These are phyloP conservation scores for Ascomycota sp. DNA, from an alignment of 2,329 filamentous ascomycete genomes.

Conservation along the genomic window DNA sequence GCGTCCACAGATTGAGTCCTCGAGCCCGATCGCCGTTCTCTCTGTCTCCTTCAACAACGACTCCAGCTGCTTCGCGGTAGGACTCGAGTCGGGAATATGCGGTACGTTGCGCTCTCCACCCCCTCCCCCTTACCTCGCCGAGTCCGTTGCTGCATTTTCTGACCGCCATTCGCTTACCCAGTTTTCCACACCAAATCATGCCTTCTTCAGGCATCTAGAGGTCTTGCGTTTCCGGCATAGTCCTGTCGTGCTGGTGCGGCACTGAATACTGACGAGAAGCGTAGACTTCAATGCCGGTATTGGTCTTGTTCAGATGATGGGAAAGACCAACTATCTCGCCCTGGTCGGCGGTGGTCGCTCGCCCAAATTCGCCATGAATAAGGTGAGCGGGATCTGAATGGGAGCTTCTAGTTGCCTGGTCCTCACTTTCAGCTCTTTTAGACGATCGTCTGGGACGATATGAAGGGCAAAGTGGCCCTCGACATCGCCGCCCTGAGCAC, in stretches of 20 bases:
- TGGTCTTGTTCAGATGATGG: slow-evolving; percentile 67
- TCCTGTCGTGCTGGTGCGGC: neutral
- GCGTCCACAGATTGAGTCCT: slow-evolving; percentile 59
- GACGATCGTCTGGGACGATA: slow-evolving; percentile 82
- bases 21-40: slow-evolving; percentile 50
- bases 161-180: slow-evolving; percentile 13
- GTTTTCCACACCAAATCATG: slow-evolving; percentile 55
- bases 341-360: slow-evolving; percentile 71
- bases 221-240: slow-evolving; percentile 6
- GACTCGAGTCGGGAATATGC: slow-evolving; percentile 66
- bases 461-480: slow-evolving; percentile 45
- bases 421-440: slow-evolving; percentile 8
- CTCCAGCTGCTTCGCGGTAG: slow-evolving; percentile 66
- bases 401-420: neutral
- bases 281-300: slow-evolving; percentile 62
- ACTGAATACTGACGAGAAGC: neutral
- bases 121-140: neutral
- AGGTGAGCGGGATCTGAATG: slow-evolving; percentile 23
- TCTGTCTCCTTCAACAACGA: slow-evolving; percentile 73
- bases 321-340: slow-evolving; percentile 65
- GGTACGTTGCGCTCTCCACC: slow-evolving; percentile 36
- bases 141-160: slow-evolving; percentile 3
- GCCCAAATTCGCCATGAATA: slow-evolving; percentile 72
- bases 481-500: slow-evolving; percentile 66
- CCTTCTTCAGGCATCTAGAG: slow-evolving; percentile 35